These are phyloP conservation scores for Solanum bukasovii DNA, from an alignment of 257 asterid genomes.

Conservation along the genomic window DNA sequence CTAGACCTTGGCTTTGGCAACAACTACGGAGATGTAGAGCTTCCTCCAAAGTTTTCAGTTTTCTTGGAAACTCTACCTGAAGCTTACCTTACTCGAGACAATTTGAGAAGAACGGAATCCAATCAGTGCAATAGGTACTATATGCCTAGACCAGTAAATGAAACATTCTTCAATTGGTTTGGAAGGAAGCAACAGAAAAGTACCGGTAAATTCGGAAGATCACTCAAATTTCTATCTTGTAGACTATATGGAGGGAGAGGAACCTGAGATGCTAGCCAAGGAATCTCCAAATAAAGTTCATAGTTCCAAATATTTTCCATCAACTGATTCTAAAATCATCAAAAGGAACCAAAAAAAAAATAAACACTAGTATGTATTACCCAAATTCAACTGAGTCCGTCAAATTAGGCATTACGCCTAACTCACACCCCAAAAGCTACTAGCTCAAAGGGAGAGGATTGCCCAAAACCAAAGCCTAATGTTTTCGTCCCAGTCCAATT, in stretches of 20 bases:
- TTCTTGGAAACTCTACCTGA: not conserved
- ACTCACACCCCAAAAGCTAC: no score
- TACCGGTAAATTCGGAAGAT: not conserved
- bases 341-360: no score
- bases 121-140: not conserved
- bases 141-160: not conserved
- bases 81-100: not conserved
- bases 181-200: not conserved
- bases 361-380: not conserved
- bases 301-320: not conserved
- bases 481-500: not conserved
- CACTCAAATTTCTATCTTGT: not conserved
- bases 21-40: not conserved
- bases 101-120: not conserved
- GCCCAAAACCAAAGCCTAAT: not conserved
- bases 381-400: not conserved
- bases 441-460: not conserved
- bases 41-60: no score
- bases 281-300: not conserved
- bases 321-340: not conserved
- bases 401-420: no score
- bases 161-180: not conserved
- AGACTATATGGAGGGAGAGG: not conserved
- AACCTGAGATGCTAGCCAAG: not conserved
- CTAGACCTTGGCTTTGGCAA: not conserved